Base-by-base conservation (phyloP, 129 eudicot species). In the Dittrichia graveolens region DNA sequence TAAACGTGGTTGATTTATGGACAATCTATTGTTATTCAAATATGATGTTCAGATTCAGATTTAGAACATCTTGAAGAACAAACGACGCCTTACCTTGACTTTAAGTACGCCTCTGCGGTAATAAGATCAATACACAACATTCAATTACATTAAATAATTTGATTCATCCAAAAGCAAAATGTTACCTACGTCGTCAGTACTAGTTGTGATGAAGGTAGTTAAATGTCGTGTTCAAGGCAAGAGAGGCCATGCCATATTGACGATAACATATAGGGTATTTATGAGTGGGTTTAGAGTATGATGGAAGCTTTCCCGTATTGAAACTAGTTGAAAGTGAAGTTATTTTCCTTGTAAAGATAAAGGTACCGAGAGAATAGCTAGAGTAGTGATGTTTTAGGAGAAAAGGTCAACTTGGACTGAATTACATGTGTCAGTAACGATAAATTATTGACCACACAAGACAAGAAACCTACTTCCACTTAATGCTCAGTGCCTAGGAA, bases 371-470 rank as follows among this genome's bases (percentile, higher is more conserved):
- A 56, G 66, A 35, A 57, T 55, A 45, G 59, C n/a, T n/a, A 75
- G 9, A 9, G 79, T 8, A 42, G 66, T 65, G 42, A 75, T 55
- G 74, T 37, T 43, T 15, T 34, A 46, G 37, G 35, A 45, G 42
- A 45, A 65, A 75, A 54, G 2, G 67, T 65, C 74, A 60, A 34
- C 60, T 60, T 16, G 49, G 12, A 60, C 69, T 34, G 47, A 58
- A 59, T 13, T 35, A 4, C 46, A 59, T 40, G 31, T 66, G 74
- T 75, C 48, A 55, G 52, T 75, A 61, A 47, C 12, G 62, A 34
- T 75, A 43, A 56, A 45, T 75, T 54, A 75, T 44, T 75, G 68
- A 75, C 65, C 62, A 67, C 63, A 56, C 68, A 66, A 75, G 54
- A 44, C 40, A 44, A 45, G 49, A 47, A 61, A 65, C 79, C 48